Evolutionary conservation across 768 basidiomycete genomes (phyloP).

Genomic region (Xerocomellus amylosporus): DNA sequence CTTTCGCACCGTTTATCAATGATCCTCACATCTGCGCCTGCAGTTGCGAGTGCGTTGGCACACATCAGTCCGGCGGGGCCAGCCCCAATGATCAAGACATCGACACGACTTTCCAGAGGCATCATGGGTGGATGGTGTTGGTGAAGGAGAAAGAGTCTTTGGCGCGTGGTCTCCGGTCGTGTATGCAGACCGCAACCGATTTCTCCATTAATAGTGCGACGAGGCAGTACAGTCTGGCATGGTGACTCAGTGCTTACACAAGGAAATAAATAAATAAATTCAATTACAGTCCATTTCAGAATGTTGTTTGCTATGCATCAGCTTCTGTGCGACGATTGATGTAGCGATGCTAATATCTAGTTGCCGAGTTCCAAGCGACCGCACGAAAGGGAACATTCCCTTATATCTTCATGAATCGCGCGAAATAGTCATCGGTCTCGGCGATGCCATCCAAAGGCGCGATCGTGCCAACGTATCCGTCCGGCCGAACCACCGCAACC

Average conservation of each 20-base stretch:
- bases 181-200: too few species aligned
- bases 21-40: slow-evolving; percentile 44
- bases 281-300: too few species aligned
- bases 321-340: too few species aligned
- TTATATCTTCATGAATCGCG: slow-evolving; percentile 35
- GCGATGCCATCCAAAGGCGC: slow-evolving; percentile 42
- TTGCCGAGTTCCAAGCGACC: too few species aligned
- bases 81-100: slow-evolving; percentile 50
- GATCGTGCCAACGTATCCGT: slow-evolving; percentile 60
- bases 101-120: slow-evolving; percentile 32
- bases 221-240: too few species aligned
- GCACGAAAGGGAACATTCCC: too few species aligned
- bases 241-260: too few species aligned
- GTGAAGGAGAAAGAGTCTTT: background rate
- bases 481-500: slow-evolving; percentile 31
- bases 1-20: slow-evolving; percentile 43
- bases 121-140: slow-evolving; percentile 14
- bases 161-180: too few species aligned
- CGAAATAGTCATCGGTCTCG: slow-evolving; percentile 47
- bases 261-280: too few species aligned
- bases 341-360: too few species aligned
- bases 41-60: slow-evolving; percentile 49
- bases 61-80: slow-evolving; percentile 66
- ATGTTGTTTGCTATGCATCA: too few species aligned
- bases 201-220: too few species aligned